Evolutionary conservation across 1,284 basidiomycete species (phyloP).

Genomic region (Cryptococcus maquisensis): DNA sequence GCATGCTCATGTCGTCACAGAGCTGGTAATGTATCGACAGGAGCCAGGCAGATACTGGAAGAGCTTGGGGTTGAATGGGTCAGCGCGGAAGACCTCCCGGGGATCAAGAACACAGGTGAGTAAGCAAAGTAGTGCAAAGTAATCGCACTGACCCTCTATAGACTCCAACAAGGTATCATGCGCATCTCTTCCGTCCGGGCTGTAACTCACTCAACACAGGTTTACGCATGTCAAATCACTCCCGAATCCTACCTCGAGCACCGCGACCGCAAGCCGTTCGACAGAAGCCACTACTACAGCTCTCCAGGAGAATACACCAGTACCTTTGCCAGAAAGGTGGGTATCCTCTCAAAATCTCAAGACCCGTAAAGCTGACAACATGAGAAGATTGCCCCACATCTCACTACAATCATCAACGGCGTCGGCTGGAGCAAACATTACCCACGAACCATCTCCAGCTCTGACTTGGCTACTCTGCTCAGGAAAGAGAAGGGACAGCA

Average conservation of each 20-base stretch:
- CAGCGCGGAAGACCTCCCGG: constrained; percentile 57
- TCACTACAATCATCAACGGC: constrained; percentile 78
- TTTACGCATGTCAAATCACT: constrained; percentile 72
- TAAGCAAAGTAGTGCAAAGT: neutral
- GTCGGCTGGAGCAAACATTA: constrained; percentile 72
- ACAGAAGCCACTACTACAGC: constrained; percentile 66
- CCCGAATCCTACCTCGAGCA: constrained; percentile 66
- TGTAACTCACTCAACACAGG: constrained; percentile 45
- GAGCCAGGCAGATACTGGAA: constrained; percentile 64
- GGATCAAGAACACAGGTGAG: constrained; percentile 44
- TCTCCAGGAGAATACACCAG: constrained; percentile 64
- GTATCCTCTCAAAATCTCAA: constrained; percentile 7
- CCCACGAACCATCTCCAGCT: constrained; percentile 71
- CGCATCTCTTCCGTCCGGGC: neutral
- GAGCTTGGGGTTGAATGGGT: constrained; percentile 66
- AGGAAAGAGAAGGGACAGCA: constrained; percentile 48
- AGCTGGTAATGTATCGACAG: constrained; percentile 72
- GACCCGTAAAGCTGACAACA: neutral
- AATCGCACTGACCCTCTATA: neutral
- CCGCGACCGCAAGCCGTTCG: constrained; percentile 57
- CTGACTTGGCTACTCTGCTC: constrained; percentile 57
- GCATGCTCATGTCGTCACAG: constrained; percentile 44
- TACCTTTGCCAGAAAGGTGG: constrained; percentile 64
- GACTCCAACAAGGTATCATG: constrained; percentile 52
- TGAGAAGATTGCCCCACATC: constrained; percentile 69